Base-by-base conservation (phyloP, 2,329 filamentous ascomycete species). In the Diplocarpon mali region DNA sequence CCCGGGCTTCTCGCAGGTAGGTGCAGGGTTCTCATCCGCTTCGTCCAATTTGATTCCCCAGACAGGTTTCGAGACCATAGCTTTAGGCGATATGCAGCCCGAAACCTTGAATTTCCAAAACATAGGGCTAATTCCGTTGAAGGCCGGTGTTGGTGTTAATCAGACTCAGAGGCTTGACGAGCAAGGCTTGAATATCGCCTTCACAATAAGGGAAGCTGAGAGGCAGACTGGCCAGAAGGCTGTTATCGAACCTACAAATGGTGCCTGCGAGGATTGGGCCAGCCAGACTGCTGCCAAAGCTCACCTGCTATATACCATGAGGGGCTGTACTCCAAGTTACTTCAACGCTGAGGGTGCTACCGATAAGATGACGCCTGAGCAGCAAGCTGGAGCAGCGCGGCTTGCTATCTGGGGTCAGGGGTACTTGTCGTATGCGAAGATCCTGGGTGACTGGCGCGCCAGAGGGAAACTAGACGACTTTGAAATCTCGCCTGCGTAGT, bases 281-380 rank as follows among this genome's bases (percentile, higher is more conserved):
- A 51, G 53, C 17, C 53, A 60, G 39, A 64, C 71, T 35, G 54
- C 70, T 53, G 56, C 56, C 40, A 61, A 64, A 1, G 68, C 68
- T 0, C 60, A 58, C 7, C 63, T 64, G 24, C 65, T 68, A 32
- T 64, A 64, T 0, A 62, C 62, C 7, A 44, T 70, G 15, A 55
- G 58, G 5, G 64, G 69, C 12, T 79, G 75, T 58, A 75, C 72
- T n/a, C 74, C 74, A 0, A 64, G 69, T 11, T 78, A 76, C 51
- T 59, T 69, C 32, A 77, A 72, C 38, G 60, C 55, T 16, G 70
- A 76, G 57, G 69, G 65, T 15, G 43, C 27, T 20, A 43, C 14
- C 24, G 40, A 43, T 31, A 38, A 39, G 13, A 40, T 47, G 40
- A 42, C 36, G 7, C 20, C 31, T 17, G 45, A 47, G 27, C 36